phyloP scores from a whole-genome alignment of 352 stramenopile genomes.

The Globisporangium lucens region DNA sequence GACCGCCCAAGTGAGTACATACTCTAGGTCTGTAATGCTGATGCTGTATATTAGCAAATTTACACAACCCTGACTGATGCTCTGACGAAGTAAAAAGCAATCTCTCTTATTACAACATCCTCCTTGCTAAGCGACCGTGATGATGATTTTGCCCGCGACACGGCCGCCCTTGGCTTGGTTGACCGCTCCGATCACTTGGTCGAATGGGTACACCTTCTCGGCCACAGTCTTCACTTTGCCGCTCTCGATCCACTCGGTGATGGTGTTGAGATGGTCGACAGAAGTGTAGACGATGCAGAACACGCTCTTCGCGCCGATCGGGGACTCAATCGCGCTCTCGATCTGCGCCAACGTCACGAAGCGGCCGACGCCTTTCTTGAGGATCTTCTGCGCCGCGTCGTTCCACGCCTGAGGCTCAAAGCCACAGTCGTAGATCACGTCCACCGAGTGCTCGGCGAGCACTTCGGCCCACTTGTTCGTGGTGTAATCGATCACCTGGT shows the following conservation, averaged over 20 bases:
- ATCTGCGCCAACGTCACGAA: conserved; percentile 31
- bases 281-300: conserved; percentile 2
- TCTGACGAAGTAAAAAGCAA: too few relatives aligned
- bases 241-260: conserved; percentile 4
- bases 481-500: conserved; percentile 65
- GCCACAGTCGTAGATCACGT: conserved; percentile 33
- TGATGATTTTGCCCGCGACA: conserved; percentile 9
- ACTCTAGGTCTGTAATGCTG: too few relatives aligned
- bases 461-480: conserved; percentile 29
- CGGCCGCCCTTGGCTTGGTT: not conserved
- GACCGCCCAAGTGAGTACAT: too few relatives aligned
- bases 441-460: conserved; percentile 24
- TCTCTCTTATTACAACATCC: too few relatives aligned
- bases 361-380: conserved; percentile 25
- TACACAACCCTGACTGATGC: too few relatives aligned
- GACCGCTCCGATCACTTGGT: conserved; percentile 5
- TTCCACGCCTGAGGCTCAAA: conserved; percentile 31
- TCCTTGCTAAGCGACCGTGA: conserved; percentile 1
- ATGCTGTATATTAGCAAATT: too few relatives aligned
- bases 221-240: not conserved
- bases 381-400: conserved; percentile 24
- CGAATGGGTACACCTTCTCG: conserved; percentile 8
- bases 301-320: conserved; percentile 32
- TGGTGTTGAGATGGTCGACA: not conserved
- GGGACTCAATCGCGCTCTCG: conserved; percentile 30